Evolutionary conservation across 2,329 filamentous ascomycete species (phyloP), one percentile per base, ranked within the genome.

Genomic region (Colletotrichum gloeosporioides): DNA sequence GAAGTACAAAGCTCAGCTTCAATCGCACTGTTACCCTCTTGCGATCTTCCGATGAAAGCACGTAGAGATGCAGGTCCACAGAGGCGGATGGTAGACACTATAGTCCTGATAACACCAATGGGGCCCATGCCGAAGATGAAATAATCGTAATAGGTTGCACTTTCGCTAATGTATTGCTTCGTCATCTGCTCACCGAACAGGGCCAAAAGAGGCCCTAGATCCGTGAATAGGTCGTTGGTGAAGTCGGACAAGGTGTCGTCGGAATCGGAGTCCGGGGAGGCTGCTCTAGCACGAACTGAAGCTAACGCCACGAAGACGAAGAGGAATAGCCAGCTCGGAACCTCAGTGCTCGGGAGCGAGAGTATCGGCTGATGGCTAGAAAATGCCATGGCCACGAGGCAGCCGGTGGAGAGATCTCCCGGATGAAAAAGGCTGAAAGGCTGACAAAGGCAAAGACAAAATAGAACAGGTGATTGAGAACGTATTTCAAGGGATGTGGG

Each of bases 91-190:
- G 22, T 36, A 3, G 62, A 65, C 15, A 65, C 62, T 1, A 65
- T 34, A 1, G 62, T 34, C 2, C 34, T 49, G 1, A 65, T 8
- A 9, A 65, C 18, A 2, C 62, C 62, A 1, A 65, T 65, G 0
- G 62, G 62, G 0, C 31, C 32, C 62, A 65, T 65, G 16, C 32
- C 62, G 1, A 65, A 65, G 4, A 65, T 65, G 6, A 39, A 65
- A 2, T 65, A 65, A 9, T 65, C 62, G 32, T n/a, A 9, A 13
- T 1, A 44, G 62, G 22, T 44, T 0, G 22, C 49, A 7, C 62
- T 65, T 34, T 65, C 62, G 9, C 62, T 65, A 2, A 65, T 34
- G 12, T 31, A 65, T 34, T 65, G 34, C 34, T 65, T 65, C 22
- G 62, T 65, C 22, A 34, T 34, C 10, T 39, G 34, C 62, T 65